Percentiles rank a stretch among this genome's conserved stretches.
These are phyloP conservation scores for Piper betle DNA, from an alignment of 164 flowering plant species.

Conservation along the genomic window DNA sequence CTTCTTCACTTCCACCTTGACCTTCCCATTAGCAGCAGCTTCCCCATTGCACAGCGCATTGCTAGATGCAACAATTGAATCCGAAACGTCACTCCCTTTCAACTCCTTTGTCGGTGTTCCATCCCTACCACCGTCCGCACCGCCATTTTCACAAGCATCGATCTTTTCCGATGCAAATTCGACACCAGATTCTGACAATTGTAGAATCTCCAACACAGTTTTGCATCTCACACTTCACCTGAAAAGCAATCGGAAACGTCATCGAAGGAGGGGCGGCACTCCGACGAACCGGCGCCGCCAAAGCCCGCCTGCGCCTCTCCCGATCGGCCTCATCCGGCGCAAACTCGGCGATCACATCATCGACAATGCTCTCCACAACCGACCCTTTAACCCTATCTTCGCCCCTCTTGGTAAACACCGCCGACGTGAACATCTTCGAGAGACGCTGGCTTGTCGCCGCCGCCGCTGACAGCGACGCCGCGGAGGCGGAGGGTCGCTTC, in stretches of 20 bases:
- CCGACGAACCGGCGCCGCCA: background rate
- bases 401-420: conserved; percentile 46
- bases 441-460: conserved; percentile 78
- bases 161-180: background rate
- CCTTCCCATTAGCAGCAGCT: background rate
- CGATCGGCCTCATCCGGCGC: conserved; percentile 86
- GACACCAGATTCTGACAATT: background rate
- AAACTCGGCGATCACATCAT: conserved; percentile 83
- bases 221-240: conserved; percentile 16
- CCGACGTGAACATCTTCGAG: conserved; percentile 72
- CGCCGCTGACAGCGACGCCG: conserved; percentile 35
- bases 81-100: conserved; percentile 5
- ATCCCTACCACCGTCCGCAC: background rate
- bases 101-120: conserved; percentile 5
- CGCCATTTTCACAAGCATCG: conserved; percentile 1
- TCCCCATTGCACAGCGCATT: background rate
- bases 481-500: conserved; percentile 31
- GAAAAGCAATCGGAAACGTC: background rate
- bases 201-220: conserved; percentile 2
- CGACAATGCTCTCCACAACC: conserved; percentile 54
- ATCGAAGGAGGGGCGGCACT: background rate
- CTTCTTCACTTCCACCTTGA: conserved; percentile 17
- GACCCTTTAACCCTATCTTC: conserved; percentile 34
- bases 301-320: conserved; percentile 47
- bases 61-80: conserved; percentile 1